phyloP scores from a whole-genome alignment of 139 green algal genomes.

The Pleodorina starrii region DNA sequence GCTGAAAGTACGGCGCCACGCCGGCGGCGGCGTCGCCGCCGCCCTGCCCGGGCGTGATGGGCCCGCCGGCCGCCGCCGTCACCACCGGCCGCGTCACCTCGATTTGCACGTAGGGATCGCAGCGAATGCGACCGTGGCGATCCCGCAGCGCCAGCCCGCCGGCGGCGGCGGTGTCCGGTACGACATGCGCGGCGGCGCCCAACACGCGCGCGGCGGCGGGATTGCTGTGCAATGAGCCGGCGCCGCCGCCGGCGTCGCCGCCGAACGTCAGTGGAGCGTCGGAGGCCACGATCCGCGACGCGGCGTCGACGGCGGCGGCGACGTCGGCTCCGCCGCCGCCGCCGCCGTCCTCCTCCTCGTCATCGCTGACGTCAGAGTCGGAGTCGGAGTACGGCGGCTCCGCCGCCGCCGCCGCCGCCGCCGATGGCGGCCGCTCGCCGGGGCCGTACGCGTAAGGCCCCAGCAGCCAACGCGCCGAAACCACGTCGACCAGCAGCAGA shows the following conservation, averaged over 20 bases:
- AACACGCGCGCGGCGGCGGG: constrained; percentile 3
- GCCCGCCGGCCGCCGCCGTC: background rate
- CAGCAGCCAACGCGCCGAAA: constrained; percentile 12
- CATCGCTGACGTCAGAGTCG: background rate
- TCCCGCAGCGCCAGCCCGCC: background rate
- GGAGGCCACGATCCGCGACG: background rate
- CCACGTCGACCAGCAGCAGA: constrained; percentile 36
- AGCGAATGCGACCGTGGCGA: constrained; percentile 24
- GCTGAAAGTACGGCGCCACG: background rate
- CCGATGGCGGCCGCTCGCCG: background rate
- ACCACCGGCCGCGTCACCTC: background rate
- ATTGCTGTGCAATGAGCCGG: constrained; percentile 21
- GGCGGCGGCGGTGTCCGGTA: background rate
- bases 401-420: background rate
- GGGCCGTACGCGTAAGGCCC: background rate
- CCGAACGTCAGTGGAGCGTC: constrained; percentile 36
- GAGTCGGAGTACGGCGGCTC: no score
- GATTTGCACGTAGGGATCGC: constrained; percentile 23
- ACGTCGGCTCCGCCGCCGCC: background rate
- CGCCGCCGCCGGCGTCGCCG: no score
- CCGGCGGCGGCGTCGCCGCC: background rate
- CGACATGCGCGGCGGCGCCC: constrained; percentile 4
- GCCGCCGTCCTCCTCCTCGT: background rate
- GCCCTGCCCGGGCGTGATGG: background rate
- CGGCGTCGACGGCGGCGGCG: constrained; percentile 1